Base-by-base conservation (phyloP, 495 filamentous ascomycete genomes). In the Aspergillus hancockii region DNA sequence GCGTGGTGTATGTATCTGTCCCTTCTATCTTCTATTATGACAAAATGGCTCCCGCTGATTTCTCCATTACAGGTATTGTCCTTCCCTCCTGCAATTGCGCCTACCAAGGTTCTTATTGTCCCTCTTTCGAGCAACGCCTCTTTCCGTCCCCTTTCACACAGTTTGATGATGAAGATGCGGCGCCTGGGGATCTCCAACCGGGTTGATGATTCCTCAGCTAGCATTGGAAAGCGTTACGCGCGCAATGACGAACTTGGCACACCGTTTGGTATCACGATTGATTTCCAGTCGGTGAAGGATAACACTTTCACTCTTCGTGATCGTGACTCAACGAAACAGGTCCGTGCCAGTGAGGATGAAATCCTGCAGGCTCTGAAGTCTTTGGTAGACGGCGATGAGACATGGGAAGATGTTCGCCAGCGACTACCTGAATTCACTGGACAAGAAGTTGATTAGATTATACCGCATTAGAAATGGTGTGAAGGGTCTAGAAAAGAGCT, bases 211-310 rank as follows among this genome's bases (percentile, higher is more conserved):
- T 85, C 82, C 8, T 81, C 81, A 32, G 86, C 85, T 63, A 85
- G 80, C 59, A 91, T 90, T 58, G 87, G 87, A 62, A 90, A 87
- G 72, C 83, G 87, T 41, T 84, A 87, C 71, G 74, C 84, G 32
- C 76, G 84, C 61, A 87, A 89, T 67, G 84, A 88, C 71, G 84
- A 91, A 74, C 76, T 89, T 56, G 83, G 85, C 31, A 86, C 85
- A 49, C 83, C 85, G 36, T 79, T 89, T 49, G 83, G 86, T 61
- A 80, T 88, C 66, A 88, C 84, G n/a, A 78, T 87, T 36, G 83
- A 88, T 67, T 90, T 89, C 72, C 83, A 90, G 77, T 85, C 84
- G 31, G 75, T 89, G 52, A 82, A 86, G 69, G 86, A 89, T 66
- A 81, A 80, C 61, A 81, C 82, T 4, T 79, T 88, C 67, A 90